A percentile compares a stretch with the other conserved stretches of the same genome.
Conservation (phyloP, 805 yeast species). For the Teunomyces cretensis region DNA sequence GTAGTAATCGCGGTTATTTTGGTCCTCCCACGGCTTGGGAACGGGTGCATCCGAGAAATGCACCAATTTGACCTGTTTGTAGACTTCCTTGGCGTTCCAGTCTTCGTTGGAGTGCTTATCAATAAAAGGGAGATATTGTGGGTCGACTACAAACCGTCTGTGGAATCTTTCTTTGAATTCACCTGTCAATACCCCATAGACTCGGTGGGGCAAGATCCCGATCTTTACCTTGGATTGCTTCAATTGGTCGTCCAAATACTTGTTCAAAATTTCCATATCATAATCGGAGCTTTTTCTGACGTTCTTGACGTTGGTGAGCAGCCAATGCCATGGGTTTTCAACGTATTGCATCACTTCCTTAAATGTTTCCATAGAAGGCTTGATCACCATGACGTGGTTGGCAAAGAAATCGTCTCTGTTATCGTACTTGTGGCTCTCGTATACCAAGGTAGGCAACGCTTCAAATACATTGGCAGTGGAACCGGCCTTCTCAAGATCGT, state of each 20-base stretch:
- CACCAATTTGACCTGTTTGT: constrained; percentile 41
- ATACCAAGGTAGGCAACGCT: constrained; percentile 18
- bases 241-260: constrained; percentile 50
- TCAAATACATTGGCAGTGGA: constrained; percentile 8
- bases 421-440: constrained; percentile 27
- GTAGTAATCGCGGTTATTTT: constrained; percentile 21
- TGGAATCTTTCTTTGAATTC: constrained; percentile 44
- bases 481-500: not conserved
- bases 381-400: constrained; percentile 59
- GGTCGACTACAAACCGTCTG: constrained; percentile 40
- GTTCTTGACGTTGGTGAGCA: constrained; percentile 15
- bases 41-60: constrained; percentile 70
- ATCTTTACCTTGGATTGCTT: constrained; percentile 18
- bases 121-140: constrained; percentile 39
- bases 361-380: constrained; percentile 40
- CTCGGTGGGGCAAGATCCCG: constrained; percentile 49
- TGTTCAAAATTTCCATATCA: constrained; percentile 56
- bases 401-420: constrained; percentile 33
- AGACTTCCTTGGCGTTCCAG: constrained; percentile 33
- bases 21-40: constrained; percentile 61
- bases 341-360: constrained; percentile 20
- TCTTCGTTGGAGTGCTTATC: constrained; percentile 16
- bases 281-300: constrained; percentile 36
- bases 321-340: constrained; percentile 31
- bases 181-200: constrained; percentile 52